Conservation (phyloP, 2,329 filamentous ascomycete species). For the Ustilaginoidea virens region DNA sequence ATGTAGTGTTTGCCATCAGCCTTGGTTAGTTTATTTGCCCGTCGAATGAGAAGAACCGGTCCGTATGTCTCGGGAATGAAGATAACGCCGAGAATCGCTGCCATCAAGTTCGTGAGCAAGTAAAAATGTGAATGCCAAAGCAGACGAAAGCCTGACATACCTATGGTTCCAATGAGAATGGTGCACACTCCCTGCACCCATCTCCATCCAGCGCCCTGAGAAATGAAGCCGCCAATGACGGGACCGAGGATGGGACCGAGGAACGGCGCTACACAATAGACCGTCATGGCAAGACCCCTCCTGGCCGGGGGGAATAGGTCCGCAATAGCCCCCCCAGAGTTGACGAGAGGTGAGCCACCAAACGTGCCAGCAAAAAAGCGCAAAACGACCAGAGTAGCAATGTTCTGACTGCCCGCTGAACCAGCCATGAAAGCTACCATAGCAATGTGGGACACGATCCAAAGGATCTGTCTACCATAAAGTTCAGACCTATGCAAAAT, state of each 20-base stretch:
- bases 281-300: conserved; percentile 34
- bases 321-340: conserved; percentile 39
- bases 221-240: conserved; percentile 41
- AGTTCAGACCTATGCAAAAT: conserved; percentile 38
- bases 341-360: conserved; percentile 39
- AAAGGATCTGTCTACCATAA: conserved; percentile 37
- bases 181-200: conserved; percentile 43
- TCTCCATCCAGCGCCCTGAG: conserved; percentile 38
- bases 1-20: neutral
- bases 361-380: conserved; percentile 45
- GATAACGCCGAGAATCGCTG: conserved; percentile 31
- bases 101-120: too few relatives aligned
- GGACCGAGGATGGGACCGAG: conserved; percentile 40
- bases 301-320: conserved; percentile 37
- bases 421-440: conserved; percentile 40
- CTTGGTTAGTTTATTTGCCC: conserved; percentile 15
- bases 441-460: conserved; percentile 32
- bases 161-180: conserved; percentile 31
- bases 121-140: too few relatives aligned
- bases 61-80: conserved; percentile 37
- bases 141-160: too few relatives aligned
- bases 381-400: conserved; percentile 39
- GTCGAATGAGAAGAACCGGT: conserved; percentile 30
- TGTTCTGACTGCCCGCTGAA: conserved; percentile 33
- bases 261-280: conserved; percentile 43